A percentile compares a stretch with the other conserved stretches of the same genome.
These are phyloP conservation scores for Chlorella sp. DNA, from an alignment of 139 green algal genomes.

Conservation along the genomic window DNA sequence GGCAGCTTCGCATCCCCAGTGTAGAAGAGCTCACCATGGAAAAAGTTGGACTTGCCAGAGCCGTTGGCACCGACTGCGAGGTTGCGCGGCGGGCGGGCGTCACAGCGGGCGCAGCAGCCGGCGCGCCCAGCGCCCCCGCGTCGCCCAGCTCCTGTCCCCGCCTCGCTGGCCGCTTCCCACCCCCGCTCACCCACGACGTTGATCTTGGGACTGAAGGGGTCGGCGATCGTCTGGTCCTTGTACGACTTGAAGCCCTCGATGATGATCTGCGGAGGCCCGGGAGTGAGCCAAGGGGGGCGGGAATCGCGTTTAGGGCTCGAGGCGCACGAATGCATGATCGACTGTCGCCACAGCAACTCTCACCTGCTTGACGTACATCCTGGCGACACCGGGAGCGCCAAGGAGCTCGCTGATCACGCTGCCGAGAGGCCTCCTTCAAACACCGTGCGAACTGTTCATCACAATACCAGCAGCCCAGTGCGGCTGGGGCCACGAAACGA, in stretches of 20 bases:
- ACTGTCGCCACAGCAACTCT: not conserved
- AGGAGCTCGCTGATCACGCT: too few species aligned
- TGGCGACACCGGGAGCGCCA: too few species aligned
- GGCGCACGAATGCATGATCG: not conserved
- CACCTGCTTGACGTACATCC: slow-evolving; percentile 76
- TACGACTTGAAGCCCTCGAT: slow-evolving; percentile 99
- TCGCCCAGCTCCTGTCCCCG: too few species aligned
- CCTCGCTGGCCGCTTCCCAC: too few species aligned
- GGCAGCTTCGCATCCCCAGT: too few species aligned
- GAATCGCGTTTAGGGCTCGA: not conserved
- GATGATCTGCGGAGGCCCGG: slow-evolving; percentile 85
- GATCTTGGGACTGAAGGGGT: slow-evolving; percentile 87
- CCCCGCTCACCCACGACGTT: slow-evolving; percentile 87
- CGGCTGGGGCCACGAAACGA: too few species aligned
- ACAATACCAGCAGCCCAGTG: too few species aligned
- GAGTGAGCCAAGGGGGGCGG: not conserved
- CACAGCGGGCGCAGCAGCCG: too few species aligned
- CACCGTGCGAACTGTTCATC: too few species aligned
- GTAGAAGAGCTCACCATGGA: slow-evolving; percentile 79
- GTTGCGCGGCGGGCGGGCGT: too few species aligned
- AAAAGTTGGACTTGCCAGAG: slow-evolving; percentile 99
- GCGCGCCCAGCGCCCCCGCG: too few species aligned
- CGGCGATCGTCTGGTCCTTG: slow-evolving; percentile 89
- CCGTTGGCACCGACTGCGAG: slow-evolving; percentile 96
- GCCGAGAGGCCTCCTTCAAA: too few species aligned